These are phyloP conservation scores for Cystofilobasidium ferigula DNA, from an alignment of 768 basidiomycete species.

Conservation along the genomic window DNA sequence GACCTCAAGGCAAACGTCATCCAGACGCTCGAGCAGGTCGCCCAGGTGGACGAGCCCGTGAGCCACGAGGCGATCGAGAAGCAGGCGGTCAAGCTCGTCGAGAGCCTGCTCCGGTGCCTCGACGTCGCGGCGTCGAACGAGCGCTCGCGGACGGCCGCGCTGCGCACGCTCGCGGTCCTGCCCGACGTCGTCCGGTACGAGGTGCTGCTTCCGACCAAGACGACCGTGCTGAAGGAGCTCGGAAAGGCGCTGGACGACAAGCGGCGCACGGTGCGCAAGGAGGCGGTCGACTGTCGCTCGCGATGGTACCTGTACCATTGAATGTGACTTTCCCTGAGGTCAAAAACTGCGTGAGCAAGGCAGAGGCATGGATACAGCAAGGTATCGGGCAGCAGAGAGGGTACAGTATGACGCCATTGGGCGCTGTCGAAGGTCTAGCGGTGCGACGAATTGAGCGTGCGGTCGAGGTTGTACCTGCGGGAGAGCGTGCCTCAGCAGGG, in stretches of 20 bases:
- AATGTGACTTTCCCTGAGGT: no score
- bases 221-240: conserved; percentile 60
- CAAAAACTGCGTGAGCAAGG: no score
- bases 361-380: no score
- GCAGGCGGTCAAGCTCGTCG: conserved; percentile 60
- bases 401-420: no score
- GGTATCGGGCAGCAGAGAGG: no score
- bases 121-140: conserved; percentile 36
- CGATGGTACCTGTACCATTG: conserved; percentile 37
- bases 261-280: conserved; percentile 67
- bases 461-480: conserved; percentile 18
- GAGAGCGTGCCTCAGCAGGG: background rate
- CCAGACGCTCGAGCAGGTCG: conserved; percentile 60
- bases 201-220: conserved; percentile 67
- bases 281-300: conserved; percentile 69
- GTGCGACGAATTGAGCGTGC: background rate
- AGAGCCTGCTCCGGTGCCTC: conserved; percentile 56
- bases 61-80: conserved; percentile 46
- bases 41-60: conserved; percentile 45
- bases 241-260: conserved; percentile 75
- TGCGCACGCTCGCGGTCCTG: conserved; percentile 61
- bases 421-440: background rate
- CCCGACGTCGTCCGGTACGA: conserved; percentile 71
- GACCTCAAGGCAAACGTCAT: conserved; percentile 69
- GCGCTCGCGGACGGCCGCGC: conserved; percentile 64